phyloP scores from a whole-genome alignment of 805 yeast genomes.

The Zygosaccharomyces bailii region DNA sequence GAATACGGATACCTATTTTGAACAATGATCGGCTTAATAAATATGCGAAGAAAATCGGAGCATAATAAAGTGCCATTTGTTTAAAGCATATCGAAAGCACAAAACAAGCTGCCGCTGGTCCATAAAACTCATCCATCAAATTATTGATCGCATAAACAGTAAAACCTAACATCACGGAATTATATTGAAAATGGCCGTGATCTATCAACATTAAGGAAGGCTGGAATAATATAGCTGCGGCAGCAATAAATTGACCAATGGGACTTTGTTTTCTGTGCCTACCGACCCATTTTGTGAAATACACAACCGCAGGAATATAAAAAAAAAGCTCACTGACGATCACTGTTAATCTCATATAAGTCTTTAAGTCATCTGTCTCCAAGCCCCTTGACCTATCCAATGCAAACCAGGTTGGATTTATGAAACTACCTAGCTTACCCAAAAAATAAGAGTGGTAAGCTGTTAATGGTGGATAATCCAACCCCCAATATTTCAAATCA shows the following conservation, averaged over 20 bases:
- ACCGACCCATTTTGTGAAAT: conserved; percentile 69
- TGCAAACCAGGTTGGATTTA: conserved; percentile 73
- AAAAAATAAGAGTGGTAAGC: conserved; percentile 85
- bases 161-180: conserved; percentile 90
- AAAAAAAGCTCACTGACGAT: conserved; percentile 67
- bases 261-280: conserved; percentile 54
- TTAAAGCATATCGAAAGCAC: conserved; percentile 78
- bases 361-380: conserved; percentile 59
- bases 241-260: conserved; percentile 71
- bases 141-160: conserved; percentile 65
- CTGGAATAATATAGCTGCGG: conserved; percentile 77
- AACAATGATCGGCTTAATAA: conserved; percentile 53
- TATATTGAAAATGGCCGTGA: conserved; percentile 97
- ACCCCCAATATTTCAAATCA: conserved; percentile 91
- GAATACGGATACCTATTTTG: conserved; percentile 45
- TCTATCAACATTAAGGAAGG: conserved; percentile 83
- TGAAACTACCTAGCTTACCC: conserved; percentile 66
- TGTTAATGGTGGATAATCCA: conserved; percentile 95
- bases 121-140: conserved; percentile 58
- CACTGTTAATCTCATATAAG: conserved; percentile 81
- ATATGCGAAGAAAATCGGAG: conserved; percentile 83
- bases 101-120: conserved; percentile 72
- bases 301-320: conserved; percentile 77
- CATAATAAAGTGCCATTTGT: conserved; percentile 92
- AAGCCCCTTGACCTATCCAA: conserved; percentile 70